Conservation (phyloP, 1,139 yeast species). For the Lodderomyces margitis region DNA sequence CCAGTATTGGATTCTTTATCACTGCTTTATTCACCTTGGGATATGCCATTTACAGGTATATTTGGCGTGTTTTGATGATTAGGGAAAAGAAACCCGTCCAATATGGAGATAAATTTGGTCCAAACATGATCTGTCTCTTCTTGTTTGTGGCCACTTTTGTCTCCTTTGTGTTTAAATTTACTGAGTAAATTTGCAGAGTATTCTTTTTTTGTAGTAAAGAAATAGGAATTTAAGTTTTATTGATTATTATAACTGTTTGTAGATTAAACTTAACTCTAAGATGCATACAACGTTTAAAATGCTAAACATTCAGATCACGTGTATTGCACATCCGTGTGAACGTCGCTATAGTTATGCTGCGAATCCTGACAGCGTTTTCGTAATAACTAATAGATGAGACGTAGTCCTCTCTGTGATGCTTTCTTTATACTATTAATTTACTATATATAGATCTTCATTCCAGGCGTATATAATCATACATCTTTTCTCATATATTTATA, state of each 20-base stretch:
- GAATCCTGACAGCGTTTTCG: too few species aligned
- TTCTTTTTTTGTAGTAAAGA: background rate
- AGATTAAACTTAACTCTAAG: background rate
- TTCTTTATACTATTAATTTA: too few species aligned
- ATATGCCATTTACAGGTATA: constrained; percentile 73
- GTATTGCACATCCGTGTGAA: too few species aligned
- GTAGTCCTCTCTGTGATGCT: too few species aligned
- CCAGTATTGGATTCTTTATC: constrained; percentile 85
- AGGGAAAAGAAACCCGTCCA: constrained; percentile 79
- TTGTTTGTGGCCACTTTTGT: constrained; percentile 70
- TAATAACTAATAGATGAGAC: too few species aligned
- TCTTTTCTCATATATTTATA: too few species aligned
- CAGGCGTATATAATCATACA: too few species aligned
- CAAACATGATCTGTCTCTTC: constrained; percentile 74
- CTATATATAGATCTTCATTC: too few species aligned
- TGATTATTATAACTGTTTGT: too few species aligned
- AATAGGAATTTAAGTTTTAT: too few species aligned
- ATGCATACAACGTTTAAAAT: background rate
- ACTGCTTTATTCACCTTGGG: constrained; percentile 71
- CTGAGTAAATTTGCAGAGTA: constrained; percentile 24
- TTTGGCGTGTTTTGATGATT: constrained; percentile 81
- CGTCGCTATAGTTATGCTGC: too few species aligned
- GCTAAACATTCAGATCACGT: too few species aligned
- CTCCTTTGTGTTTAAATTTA: constrained; percentile 60
- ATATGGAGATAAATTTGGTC: constrained; percentile 88